Evolutionary conservation across 345 rosid genomes (phyloP).

Genomic region (Microcos paniculata): DNA sequence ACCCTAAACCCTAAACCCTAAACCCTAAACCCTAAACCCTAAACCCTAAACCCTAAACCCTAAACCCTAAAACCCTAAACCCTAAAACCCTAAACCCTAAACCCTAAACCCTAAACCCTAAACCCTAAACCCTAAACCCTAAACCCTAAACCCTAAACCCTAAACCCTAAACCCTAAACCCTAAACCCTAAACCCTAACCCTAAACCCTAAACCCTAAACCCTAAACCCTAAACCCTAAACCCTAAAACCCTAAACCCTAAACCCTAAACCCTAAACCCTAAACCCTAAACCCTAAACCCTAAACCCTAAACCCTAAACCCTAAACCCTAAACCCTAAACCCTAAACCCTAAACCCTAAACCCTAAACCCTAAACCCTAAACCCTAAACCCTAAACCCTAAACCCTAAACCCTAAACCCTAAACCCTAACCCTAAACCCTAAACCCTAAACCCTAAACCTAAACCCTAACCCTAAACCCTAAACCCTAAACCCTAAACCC

Average conservation of each 20-base stretch:
- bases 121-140: too few relatives aligned
- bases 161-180: constrained; percentile 2
- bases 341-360: constrained; percentile 18
- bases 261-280: constrained; percentile 25
- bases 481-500: constrained; percentile 10
- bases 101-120: too few relatives aligned
- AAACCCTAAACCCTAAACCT: constrained; percentile 23
- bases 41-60: too few relatives aligned
- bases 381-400: constrained; percentile 12
- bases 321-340: constrained; percentile 4
- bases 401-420: constrained; percentile 25
- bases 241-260: constrained; percentile 4
- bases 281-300: too few relatives aligned
- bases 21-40: too few relatives aligned
- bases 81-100: too few relatives aligned
- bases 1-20: too few relatives aligned
- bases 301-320: constrained; percentile 12
- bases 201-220: constrained; percentile 14
- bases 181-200: neutral
- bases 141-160: too few relatives aligned
- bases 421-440: constrained; percentile 23
- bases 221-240: constrained; percentile 14
- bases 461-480: neutral
- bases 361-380: constrained; percentile 18
- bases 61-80: too few relatives aligned